Percentiles rank a stretch among this genome's conserved stretches.
These are phyloP conservation scores for Westerdykella ornata DNA, from an alignment of 2,329 filamentous ascomycete species.

Conservation along the genomic window DNA sequence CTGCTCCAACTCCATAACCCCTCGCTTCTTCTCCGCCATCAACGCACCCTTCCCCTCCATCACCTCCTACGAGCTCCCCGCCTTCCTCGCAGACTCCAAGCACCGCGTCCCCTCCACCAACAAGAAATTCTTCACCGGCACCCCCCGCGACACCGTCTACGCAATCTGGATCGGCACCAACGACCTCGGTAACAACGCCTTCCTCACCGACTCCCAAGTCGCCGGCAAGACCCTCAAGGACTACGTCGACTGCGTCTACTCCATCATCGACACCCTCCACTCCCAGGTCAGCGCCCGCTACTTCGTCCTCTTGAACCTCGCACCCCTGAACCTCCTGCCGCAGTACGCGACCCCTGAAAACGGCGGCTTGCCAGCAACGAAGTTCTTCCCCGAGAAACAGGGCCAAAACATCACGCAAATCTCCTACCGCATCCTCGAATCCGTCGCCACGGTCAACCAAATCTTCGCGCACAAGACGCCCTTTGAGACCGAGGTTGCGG, in stretches of 20 bases:
- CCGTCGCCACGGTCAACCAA: conserved; percentile 46
- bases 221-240: conserved; percentile 54
- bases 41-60: conserved; percentile 54
- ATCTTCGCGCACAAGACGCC: conserved; percentile 49
- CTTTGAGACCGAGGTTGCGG: conserved; percentile 39
- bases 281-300: conserved; percentile 56
- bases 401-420: conserved; percentile 46
- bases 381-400: conserved; percentile 45
- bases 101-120: conserved; percentile 28
- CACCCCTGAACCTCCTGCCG: conserved; percentile 61
- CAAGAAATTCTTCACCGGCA: conserved; percentile 41
- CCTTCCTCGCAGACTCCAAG: conserved; percentile 42
- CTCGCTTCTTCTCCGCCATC: conserved; percentile 48
- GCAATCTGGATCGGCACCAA: conserved; percentile 78
- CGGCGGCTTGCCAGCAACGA: conserved; percentile 39
- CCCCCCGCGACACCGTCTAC: conserved; percentile 59
- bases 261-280: conserved; percentile 58
- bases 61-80: conserved; percentile 42
- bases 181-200: conserved; percentile 61
- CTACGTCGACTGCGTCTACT: conserved; percentile 63
- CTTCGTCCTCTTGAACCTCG: conserved; percentile 65
- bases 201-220: conserved; percentile 59
- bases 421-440: conserved; percentile 47
- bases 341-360: conserved; percentile 53
- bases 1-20: conserved; percentile 62